Evolutionary conservation across 2,329 filamentous ascomycete species (phyloP).

Genomic region (Alternaria ethzedia): DNA sequence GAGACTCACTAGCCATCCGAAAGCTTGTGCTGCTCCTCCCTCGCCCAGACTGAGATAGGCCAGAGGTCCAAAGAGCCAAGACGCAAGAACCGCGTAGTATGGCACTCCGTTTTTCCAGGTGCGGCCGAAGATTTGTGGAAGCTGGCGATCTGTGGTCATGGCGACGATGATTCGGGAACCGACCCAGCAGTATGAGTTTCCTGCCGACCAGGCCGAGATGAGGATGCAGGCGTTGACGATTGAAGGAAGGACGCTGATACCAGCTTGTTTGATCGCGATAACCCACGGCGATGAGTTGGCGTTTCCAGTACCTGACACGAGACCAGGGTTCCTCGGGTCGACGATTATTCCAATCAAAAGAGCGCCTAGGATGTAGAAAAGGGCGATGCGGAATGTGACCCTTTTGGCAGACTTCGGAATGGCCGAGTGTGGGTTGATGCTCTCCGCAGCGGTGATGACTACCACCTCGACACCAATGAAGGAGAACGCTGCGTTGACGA

Average conservation of each 20-base stretch:
- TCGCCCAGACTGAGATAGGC: slow-evolving; percentile 76
- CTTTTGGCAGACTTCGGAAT: slow-evolving; percentile 64
- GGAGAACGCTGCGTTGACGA: slow-evolving; percentile 54
- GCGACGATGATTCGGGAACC: slow-evolving; percentile 32
- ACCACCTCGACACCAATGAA: slow-evolving; percentile 60
- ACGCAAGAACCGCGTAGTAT: slow-evolving; percentile 67
- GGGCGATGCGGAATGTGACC: slow-evolving; percentile 54
- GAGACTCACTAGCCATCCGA: slow-evolving; percentile 70
- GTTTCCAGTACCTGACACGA: slow-evolving; percentile 38
- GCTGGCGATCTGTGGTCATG: slow-evolving; percentile 29
- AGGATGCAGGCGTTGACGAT: slow-evolving; percentile 36
- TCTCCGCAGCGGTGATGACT: slow-evolving; percentile 69
- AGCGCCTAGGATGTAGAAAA: slow-evolving; percentile 55
- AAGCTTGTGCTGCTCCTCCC: slow-evolving; percentile 50
- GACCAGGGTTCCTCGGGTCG: slow-evolving; percentile 52
- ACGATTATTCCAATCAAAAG: slow-evolving; percentile 65
- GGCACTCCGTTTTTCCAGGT: slow-evolving; percentile 68
- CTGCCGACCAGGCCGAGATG: slow-evolving; percentile 33
- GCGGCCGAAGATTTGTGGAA: slow-evolving; percentile 32
- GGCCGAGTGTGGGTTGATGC: slow-evolving; percentile 67
- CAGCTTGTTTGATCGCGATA: slow-evolving; percentile 55
- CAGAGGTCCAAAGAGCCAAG: slow-evolving; percentile 62
- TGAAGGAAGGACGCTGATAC: slow-evolving; percentile 48
- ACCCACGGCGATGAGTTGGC: slow-evolving; percentile 60
- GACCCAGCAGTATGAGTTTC: slow-evolving; percentile 35